Conservation (phyloP, 2,329 filamentous ascomycete species). For the Zymoseptoria brevis region DNA sequence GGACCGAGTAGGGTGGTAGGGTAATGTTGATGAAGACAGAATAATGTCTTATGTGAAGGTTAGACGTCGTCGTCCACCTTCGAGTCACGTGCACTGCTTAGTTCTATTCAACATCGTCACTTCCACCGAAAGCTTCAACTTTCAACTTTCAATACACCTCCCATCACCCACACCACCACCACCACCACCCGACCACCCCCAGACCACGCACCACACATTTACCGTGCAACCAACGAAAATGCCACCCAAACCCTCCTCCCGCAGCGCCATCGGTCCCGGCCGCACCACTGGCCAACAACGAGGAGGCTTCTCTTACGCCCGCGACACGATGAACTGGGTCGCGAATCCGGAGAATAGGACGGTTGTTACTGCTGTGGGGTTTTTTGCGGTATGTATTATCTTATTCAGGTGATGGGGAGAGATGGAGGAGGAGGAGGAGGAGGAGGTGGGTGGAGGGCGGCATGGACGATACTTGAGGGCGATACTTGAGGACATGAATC, state of each 20-base stretch:
- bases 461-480: no score
- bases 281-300: neutral
- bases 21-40: neutral
- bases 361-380: conserved; percentile 40
- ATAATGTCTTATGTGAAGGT: neutral
- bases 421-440: neutral
- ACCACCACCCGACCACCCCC: no score
- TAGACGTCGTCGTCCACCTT: neutral
- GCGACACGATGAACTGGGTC: conserved; percentile 33
- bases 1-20: neutral
- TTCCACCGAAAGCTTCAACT: neutral
- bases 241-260: neutral
- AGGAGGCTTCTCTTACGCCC: conserved; percentile 14
- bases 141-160: neutral
- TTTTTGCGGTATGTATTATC: conserved; percentile 41
- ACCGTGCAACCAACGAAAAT: neutral
- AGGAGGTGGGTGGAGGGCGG: neutral
- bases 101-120: neutral
- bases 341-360: conserved; percentile 43
- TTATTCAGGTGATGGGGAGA: no score
- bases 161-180: no score
- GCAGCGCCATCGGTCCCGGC: neutral
- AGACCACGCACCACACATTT: no score
- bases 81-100: neutral
- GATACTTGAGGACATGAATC: neutral